Evolutionary conservation across 306 rosid genomes (phyloP), one percentile per base, ranked within the genome.

Genomic region (Gastrolobium bilobum): DNA sequence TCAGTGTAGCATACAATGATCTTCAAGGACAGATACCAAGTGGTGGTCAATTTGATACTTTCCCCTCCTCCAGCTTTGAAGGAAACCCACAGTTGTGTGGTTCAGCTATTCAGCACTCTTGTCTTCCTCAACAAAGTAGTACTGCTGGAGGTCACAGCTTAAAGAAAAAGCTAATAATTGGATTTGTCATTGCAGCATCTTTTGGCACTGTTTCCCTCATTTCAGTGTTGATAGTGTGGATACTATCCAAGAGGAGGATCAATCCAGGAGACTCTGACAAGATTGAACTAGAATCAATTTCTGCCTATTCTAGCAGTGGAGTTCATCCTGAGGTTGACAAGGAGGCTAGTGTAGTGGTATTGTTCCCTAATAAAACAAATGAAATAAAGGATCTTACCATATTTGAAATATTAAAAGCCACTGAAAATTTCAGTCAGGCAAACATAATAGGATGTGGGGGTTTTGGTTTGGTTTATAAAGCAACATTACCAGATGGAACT

Each of bases 391-490:
- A 91, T 78, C 97, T 93, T 68, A 84, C 83, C 75, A 86, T 93
- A 67, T 64, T 79, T 68, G 98, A 93, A 80, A 93, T 91, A 82
- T 67, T 93, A 73, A 91, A 91, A 70, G 94, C 97, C 75, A 93
- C 98, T 0, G 92, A 88, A 71, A 87, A 91, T 86, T 93, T 93
- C 87, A 87, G 88, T 77, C 97, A 91, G 72, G 94, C 93, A 43
- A 91, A 93, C 88, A 93, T 93, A 54, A 75, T 93, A 20, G 98
- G 97, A 33, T 93, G 98, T 69, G 98, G 98, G 20, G 98, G 98
- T 56, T 93, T 91, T 75, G 98, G 98, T 71, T 85, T 93, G 87
- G 98, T 93, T 68, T 93, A 91, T 78, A 93, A 88, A 69, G 98
- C 98, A 79, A 88, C 77, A 11, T 79, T 93, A 64, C 82, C 88